phyloP scores from a whole-genome alignment of 257 asterid genomes.

The Solanum chilense region DNA sequence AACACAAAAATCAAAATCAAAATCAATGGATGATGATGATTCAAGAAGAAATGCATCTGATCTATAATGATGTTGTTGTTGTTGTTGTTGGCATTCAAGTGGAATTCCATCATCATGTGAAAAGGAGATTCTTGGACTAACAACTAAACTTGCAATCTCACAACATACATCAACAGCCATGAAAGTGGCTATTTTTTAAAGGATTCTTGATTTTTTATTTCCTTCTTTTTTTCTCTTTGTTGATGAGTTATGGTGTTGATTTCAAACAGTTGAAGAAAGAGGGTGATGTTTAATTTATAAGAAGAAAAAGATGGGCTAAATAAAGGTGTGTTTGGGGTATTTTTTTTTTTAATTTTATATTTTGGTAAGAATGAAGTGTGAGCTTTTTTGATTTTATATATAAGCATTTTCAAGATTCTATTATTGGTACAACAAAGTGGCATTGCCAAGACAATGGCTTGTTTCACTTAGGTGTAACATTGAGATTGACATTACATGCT shows the following conservation, averaged over 20 bases:
- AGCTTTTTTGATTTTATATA: slow-evolving; percentile 27
- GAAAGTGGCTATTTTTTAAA: background rate
- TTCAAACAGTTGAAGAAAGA: background rate
- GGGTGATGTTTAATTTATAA: background rate
- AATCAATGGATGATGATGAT: slow-evolving; percentile 32
- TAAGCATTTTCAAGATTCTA: slow-evolving; percentile 8
- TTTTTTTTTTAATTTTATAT: background rate
- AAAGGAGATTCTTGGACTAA: slow-evolving; percentile 67
- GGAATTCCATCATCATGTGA: slow-evolving; percentile 54
- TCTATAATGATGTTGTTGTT: background rate
- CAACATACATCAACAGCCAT: slow-evolving; percentile 72
- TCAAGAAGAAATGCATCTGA: slow-evolving; percentile 34
- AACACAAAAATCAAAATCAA: slow-evolving; percentile 43
- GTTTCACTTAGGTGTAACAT: slow-evolving; percentile 29
- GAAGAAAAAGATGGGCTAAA: background rate
- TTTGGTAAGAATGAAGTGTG: slow-evolving; percentile 24
- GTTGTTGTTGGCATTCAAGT: slow-evolving; percentile 9
- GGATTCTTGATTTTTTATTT: background rate
- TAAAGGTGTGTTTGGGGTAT: background rate
- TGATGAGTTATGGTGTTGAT: background rate
- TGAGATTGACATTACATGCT: slow-evolving; percentile 29
- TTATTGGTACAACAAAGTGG: background rate
- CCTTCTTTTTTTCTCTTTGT: too few relatives aligned
- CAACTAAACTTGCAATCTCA: slow-evolving; percentile 30
- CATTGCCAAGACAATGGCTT: background rate